Evolutionary conservation across 2,329 filamentous ascomycete genomes (phyloP).

Genomic region (Penicillium sp.): DNA sequence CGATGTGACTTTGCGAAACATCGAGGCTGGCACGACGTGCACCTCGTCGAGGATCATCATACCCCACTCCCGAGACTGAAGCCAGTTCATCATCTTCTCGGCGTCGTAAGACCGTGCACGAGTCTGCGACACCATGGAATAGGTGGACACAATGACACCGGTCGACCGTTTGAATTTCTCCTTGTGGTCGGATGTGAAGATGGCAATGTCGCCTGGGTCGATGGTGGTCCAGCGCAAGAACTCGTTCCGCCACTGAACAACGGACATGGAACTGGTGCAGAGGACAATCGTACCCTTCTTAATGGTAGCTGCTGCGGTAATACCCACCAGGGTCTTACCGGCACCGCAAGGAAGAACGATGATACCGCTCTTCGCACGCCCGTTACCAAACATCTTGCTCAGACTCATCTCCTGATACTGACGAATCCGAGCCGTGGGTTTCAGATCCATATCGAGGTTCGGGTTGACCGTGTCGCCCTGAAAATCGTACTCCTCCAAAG

Average conservation of each 20-base stretch:
- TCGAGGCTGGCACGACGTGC: conserved; percentile 94
- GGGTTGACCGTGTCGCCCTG: conserved; percentile 86
- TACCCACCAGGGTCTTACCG: conserved; percentile 96
- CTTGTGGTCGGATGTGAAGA: conserved; percentile 95
- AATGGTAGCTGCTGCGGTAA: conserved; percentile 95
- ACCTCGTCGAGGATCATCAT: conserved; percentile 97
- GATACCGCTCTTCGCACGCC: conserved; percentile 93
- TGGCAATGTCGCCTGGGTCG: conserved; percentile 85
- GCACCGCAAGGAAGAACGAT: conserved; percentile 96
- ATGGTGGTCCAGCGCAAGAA: conserved; percentile 99
- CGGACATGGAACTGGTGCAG: conserved; percentile 96
- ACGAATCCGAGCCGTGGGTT: conserved; percentile 44
- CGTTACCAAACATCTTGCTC: conserved; percentile 99
- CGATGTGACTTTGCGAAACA: conserved; percentile 92
- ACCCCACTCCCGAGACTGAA: conserved; percentile 89
- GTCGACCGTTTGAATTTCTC: conserved; percentile 82
- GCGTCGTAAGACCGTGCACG: conserved; percentile 87
- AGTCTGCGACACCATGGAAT: conserved; percentile 97
- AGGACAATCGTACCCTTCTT: conserved; percentile 95
- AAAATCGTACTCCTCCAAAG: conserved; percentile 97
- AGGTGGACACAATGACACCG: conserved; percentile 95
- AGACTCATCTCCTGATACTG: conserved; percentile 92
- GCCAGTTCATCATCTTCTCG: conserved; percentile 96
- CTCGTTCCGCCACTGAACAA: conserved; percentile 93
- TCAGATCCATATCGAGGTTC: conserved; percentile 92